A percentile compares a stretch with the other conserved stretches of the same genome.
These are phyloP conservation scores for Aspergillus novoparasiticus DNA, from an alignment of 2,329 filamentous ascomycete genomes.

Conservation along the genomic window DNA sequence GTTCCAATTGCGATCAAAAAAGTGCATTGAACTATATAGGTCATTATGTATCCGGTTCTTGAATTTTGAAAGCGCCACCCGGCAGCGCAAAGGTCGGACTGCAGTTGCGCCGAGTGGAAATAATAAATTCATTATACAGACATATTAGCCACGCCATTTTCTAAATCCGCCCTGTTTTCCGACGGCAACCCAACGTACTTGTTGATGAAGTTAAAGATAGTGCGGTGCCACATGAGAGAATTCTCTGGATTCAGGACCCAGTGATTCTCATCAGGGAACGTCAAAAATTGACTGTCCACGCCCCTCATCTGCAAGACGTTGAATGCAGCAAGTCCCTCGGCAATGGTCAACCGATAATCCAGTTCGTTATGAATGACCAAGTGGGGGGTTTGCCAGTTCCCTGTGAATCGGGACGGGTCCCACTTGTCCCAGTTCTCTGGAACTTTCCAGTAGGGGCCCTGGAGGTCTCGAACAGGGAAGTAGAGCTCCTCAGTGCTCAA, in stretches of 20 bases:
- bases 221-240: conserved; percentile 83
- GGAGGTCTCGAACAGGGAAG: conserved; percentile 57
- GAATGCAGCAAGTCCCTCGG: conserved; percentile 82
- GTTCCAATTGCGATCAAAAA: neutral
- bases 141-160: conserved; percentile 22
- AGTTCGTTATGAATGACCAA: conserved; percentile 88
- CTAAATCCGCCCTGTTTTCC: conserved; percentile 9
- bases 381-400: conserved; percentile 82
- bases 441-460: conserved; percentile 53
- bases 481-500: conserved; percentile 57
- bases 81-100: neutral
- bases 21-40: conserved; percentile 1
- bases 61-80: neutral
- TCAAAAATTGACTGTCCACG: conserved; percentile 75
- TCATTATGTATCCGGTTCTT: neutral
- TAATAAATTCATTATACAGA: conserved; percentile 12
- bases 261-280: conserved; percentile 78
- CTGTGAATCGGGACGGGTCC: conserved; percentile 59
- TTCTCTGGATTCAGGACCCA: conserved; percentile 94
- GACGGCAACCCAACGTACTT: conserved; percentile 55
- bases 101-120: neutral
- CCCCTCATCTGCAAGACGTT: conserved; percentile 78
- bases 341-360: conserved; percentile 84
- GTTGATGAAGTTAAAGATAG: conserved; percentile 78
- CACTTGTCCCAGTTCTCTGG: conserved; percentile 57